Conservation (phyloP, 768 basidiomycete genomes). For the Lactifluus subvellereus region DNA sequence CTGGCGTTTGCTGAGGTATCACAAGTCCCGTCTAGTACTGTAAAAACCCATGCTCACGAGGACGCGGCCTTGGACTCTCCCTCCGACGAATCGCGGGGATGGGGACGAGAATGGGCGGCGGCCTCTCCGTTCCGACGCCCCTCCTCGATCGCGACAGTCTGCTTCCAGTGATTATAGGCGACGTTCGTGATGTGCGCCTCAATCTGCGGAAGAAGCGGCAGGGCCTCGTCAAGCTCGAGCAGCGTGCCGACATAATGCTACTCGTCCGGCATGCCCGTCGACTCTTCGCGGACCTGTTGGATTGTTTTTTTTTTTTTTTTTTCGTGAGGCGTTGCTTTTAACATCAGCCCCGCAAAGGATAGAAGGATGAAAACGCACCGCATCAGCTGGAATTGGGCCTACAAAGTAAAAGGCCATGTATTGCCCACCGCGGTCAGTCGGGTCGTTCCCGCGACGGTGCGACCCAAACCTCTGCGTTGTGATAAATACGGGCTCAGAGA, state of each 20-base stretch:
- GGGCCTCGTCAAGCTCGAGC: constrained; percentile 41
- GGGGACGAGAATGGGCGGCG: neutral
- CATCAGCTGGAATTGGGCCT: constrained; percentile 47
- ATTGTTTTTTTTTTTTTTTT: neutral
- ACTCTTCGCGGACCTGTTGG: constrained; percentile 39
- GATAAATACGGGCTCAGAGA: constrained; percentile 44
- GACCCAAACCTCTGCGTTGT: constrained; percentile 32
- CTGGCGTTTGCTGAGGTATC: neutral
- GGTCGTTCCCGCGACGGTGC: neutral
- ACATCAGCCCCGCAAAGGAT: neutral
- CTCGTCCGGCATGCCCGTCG: constrained; percentile 58
- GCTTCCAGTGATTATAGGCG: constrained; percentile 36
- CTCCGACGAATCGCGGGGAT: neutral
- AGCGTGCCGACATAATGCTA: constrained; percentile 42
- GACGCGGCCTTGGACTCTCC: neutral
- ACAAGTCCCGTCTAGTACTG: neutral
- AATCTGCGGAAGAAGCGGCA: constrained; percentile 26
- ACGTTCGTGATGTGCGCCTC: constrained; percentile 36
- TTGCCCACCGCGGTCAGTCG: constrained; percentile 35
- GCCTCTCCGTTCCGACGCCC: neutral
- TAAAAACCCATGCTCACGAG: neutral
- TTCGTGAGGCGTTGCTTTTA: neutral
- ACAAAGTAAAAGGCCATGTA: constrained; percentile 54
- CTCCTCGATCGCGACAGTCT: constrained; percentile 16
- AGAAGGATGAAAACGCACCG: constrained; percentile 35